Conservation (phyloP, 768 basidiomycete species). For the Podaxis sp. region DNA sequence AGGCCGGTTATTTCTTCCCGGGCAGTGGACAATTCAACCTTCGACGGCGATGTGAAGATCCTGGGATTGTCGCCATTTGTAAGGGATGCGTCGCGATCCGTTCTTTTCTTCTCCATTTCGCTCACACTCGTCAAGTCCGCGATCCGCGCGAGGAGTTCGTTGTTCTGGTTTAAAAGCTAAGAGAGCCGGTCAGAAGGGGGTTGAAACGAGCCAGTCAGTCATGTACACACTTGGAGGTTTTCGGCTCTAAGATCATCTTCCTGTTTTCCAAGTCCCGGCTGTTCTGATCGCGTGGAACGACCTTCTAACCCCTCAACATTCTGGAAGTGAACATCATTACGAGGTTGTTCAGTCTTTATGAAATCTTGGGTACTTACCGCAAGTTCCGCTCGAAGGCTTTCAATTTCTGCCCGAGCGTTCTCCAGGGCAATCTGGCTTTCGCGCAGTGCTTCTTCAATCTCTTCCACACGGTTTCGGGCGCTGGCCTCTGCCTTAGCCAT, state of each 20-base stretch:
- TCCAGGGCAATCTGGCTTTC: slow-evolving; percentile 88
- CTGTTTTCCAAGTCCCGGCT: not conserved
- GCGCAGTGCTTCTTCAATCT: slow-evolving; percentile 85
- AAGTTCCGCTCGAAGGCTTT: slow-evolving; percentile 67
- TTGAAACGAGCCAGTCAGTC: not conserved
- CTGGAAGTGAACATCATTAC: not conserved
- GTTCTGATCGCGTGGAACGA: not conserved
- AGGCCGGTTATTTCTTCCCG: slow-evolving; percentile 77
- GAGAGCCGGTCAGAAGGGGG: not conserved
- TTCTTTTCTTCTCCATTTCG: slow-evolving; percentile 63
- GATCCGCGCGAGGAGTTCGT: slow-evolving; percentile 24
- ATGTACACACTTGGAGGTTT: not conserved
- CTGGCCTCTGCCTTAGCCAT: slow-evolving; percentile 55
- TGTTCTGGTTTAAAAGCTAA: slow-evolving; percentile 24
- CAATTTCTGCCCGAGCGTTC: slow-evolving; percentile 87
- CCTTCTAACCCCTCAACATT: not conserved
- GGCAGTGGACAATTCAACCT: slow-evolving; percentile 45
- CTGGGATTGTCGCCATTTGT: slow-evolving; percentile 29
- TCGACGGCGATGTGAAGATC: slow-evolving; percentile 32
- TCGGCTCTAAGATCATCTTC: not conserved
- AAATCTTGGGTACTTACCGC: slow-evolving; percentile 43
- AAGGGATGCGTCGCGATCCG: slow-evolving; percentile 53
- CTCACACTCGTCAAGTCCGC: slow-evolving; percentile 25
- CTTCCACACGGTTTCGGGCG: slow-evolving; percentile 66
- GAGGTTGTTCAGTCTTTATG: not conserved